A percentile compares a stretch with the other conserved stretches of the same genome.
Evolutionary conservation across 1,139 yeast genomes (phyloP).

Genomic region (Yamadazyma triangularis): DNA sequence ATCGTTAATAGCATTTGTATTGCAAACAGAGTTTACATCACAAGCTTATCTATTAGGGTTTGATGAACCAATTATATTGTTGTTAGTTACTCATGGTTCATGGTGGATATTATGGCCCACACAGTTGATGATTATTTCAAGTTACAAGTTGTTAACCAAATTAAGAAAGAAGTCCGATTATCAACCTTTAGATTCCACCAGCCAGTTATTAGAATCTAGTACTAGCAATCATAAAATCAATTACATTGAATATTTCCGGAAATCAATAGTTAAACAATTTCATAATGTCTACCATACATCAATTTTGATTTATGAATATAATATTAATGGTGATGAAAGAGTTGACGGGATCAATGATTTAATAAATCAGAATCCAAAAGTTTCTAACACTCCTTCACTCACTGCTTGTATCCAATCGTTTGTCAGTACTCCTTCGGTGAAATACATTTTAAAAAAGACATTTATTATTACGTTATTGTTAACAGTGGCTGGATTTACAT

Average conservation of each 20-base stretch:
- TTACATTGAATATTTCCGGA: conserved; percentile 32
- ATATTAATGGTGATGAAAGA: conserved; percentile 32
- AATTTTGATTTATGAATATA: conserved; percentile 41
- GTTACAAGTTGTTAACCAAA: conserved; percentile 22
- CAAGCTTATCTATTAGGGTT: conserved; percentile 59
- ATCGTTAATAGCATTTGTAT: conserved; percentile 63
- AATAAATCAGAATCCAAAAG: conserved; percentile 39
- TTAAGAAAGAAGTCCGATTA: conserved; percentile 14
- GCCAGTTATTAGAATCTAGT: conserved; percentile 3
- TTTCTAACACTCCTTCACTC: conserved; percentile 37
- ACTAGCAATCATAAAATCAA: conserved; percentile 13
- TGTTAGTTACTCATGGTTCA: conserved; percentile 71
- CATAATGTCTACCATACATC: conserved; percentile 51
- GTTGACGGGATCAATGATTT: conserved; percentile 30
- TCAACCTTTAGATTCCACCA: conserved; percentile 23
- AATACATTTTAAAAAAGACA: conserved; percentile 42
- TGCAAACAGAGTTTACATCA: conserved; percentile 78
- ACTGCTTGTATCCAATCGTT: conserved; percentile 33
- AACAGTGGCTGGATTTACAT: conserved; percentile 74
- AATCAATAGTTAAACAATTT: conserved; percentile 43
- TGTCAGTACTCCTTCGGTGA: conserved; percentile 40
- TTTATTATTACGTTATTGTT: conserved; percentile 52
- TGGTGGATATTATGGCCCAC: conserved; percentile 77
- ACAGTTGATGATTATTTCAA: conserved; percentile 54
- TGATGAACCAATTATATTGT: conserved; percentile 64